Base-by-base conservation (phyloP, 2,329 filamentous ascomycete species). In the Ascosphaera apis region DNA sequence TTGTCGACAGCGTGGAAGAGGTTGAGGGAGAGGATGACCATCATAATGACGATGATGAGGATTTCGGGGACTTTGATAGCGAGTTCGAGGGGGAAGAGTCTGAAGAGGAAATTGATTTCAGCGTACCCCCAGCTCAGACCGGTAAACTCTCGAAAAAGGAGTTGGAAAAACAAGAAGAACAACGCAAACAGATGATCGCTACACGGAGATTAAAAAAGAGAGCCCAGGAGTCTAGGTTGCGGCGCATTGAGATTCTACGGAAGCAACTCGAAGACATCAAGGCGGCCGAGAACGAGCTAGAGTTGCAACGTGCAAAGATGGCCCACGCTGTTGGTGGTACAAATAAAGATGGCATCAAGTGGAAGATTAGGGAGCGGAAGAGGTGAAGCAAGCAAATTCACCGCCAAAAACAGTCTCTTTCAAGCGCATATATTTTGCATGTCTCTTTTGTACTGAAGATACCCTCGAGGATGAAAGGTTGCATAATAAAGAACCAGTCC, bases 331-430 rank as follows among this genome's bases (percentile, higher is more conserved):
- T 69, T 3, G 70, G 69, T 13, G 71, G 71, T 1, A 59, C 66
- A 37, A 75, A 73, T 52, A 73, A 73, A 52, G 58, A 66, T 38
- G 71, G 71, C 6, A 56, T 69, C 45, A 73, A 70, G 46, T 76
- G 69, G 61, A 75, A 73, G 57, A 56, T 69, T 32, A 56, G 69
- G 38, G 67, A 72, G 55, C 57, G 71, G 43, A 74, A 72, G 58
- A 58, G 60, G 45, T 72, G 38, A n/a, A n/a, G n/a, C n/a, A n/a
- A n/a, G n/a, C n/a, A n/a, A n/a, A n/a, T n/a, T n/a, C n/a, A n/a
- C n/a, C n/a, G n/a, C n/a, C n/a, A n/a, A n/a, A n/a, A n/a, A n/a
- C n/a, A n/a, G n/a, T n/a, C n/a, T n/a, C n/a, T n/a, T n/a, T n/a
- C n/a, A n/a, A n/a, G n/a, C n/a, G n/a, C n/a, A n/a, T n/a, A n/a